A percentile compares a stretch with the other conserved stretches of the same genome.
Conservation (phyloP, 768 basidiomycete species). For the Kwoniella europaea region DNA sequence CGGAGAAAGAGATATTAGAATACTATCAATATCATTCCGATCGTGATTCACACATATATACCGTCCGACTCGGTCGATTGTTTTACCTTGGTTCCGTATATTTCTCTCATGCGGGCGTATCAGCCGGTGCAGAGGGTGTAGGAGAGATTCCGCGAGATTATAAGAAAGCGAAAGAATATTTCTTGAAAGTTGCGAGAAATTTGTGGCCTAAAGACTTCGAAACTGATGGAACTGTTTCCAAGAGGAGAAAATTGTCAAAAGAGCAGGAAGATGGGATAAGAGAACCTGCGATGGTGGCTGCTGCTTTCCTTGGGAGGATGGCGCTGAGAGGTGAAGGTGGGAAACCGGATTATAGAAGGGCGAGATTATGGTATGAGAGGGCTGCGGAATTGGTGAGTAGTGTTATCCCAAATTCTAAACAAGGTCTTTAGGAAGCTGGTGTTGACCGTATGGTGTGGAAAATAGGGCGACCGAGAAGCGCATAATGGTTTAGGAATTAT, state of each 20-base stretch:
- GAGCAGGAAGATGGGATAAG: constrained; percentile 57
- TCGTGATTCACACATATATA: constrained; percentile 84
- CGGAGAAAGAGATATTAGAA: constrained; percentile 89
- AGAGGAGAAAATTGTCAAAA: constrained; percentile 56
- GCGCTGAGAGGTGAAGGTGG: constrained; percentile 90
- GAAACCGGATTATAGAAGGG: constrained; percentile 72
- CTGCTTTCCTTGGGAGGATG: constrained; percentile 91
- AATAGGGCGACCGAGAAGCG: constrained; percentile 76
- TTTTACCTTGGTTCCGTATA: constrained; percentile 97
- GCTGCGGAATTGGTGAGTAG: constrained; percentile 61
- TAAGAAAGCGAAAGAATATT: constrained; percentile 77
- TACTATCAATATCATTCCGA: constrained; percentile 97
- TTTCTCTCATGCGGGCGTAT: constrained; percentile 73
- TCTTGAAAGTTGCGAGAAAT: constrained; percentile 77
- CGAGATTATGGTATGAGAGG: constrained; percentile 93
- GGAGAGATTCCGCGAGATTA: constrained; percentile 84
- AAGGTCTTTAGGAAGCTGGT: background rate
- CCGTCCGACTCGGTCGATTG: constrained; percentile 90
- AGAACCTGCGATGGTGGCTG: constrained; percentile 77
- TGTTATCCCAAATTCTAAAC: background rate
- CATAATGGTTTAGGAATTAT: constrained; percentile 91
- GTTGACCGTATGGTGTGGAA: background rate
- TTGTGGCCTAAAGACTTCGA: constrained; percentile 70
- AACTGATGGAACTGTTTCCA: constrained; percentile 30
- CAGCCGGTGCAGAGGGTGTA: constrained; percentile 88